These are phyloP conservation scores for Ophiorrhiza pumila DNA, from an alignment of 257 asterid genomes.

Conservation along the genomic window DNA sequence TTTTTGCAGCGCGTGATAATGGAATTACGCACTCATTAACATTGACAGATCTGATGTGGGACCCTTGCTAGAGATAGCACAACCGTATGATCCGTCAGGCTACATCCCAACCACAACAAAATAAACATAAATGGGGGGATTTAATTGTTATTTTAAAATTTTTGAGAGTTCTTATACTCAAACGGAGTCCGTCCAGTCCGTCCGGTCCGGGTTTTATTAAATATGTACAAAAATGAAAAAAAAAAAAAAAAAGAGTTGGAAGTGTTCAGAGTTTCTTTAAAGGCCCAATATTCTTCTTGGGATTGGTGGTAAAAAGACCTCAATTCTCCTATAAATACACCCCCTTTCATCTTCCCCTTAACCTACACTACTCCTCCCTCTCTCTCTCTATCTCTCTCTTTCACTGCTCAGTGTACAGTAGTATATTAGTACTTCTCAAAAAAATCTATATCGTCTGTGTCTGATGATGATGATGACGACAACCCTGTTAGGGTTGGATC, in stretches of 20 bases:
- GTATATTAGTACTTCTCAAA: too few relatives aligned
- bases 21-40: constrained; percentile 21
- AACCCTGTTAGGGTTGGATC: constrained; percentile 56
- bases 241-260: constrained; percentile 1
- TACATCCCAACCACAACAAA: constrained; percentile 32
- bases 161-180: too few relatives aligned
- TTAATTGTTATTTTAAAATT: too few relatives aligned
- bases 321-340: constrained; percentile 59
- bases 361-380: constrained; percentile 30
- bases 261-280: constrained; percentile 26
- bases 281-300: constrained; percentile 92
- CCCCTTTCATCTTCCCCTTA: constrained; percentile 30
- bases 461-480: background rate
- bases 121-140: background rate
- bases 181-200: too few relatives aligned
- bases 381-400: background rate
- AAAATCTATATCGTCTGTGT: too few relatives aligned
- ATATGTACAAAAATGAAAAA: constrained; percentile 5
- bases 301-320: constrained; percentile 68
- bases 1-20: constrained; percentile 17
- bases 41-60: constrained; percentile 41
- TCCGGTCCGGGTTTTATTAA: too few relatives aligned
- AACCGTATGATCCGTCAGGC: constrained; percentile 37
- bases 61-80: constrained; percentile 22
- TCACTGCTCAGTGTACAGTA: background rate